Evolutionary conservation across 2,329 filamentous ascomycete genomes (phyloP).

Genomic region (Aureobasidium mangrovei): DNA sequence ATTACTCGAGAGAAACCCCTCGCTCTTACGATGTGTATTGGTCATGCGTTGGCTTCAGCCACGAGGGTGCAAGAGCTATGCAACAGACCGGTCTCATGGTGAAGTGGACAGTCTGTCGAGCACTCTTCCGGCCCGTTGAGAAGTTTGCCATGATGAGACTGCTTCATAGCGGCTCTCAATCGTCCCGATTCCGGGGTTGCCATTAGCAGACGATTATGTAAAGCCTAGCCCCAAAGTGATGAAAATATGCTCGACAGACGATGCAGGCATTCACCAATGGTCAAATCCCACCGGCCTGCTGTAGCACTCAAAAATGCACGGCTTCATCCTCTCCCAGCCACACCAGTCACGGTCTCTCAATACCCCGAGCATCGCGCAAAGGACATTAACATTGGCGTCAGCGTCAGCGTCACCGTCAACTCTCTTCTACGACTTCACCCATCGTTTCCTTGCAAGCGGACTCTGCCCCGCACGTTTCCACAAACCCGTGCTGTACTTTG

Average conservation of each 20-base stretch:
- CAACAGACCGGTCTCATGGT: not conserved
- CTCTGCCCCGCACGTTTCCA: conserved; percentile 8
- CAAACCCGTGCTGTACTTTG: not conserved
- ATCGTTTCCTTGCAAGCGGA: not conserved
- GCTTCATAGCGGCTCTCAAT: not conserved
- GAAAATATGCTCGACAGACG: conserved; percentile 12
- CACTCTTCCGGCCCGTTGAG: not conserved
- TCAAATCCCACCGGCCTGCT: not conserved
- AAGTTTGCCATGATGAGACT: not conserved
- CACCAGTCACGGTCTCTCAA: not conserved
- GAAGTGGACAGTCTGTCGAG: not conserved
- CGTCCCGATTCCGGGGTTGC: not conserved
- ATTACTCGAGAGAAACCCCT: conserved; percentile 8
- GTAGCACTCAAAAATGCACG: not conserved
- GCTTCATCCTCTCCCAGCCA: not conserved
- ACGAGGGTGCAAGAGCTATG: not conserved
- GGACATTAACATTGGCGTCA: not conserved
- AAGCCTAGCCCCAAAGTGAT: conserved; percentile 9
- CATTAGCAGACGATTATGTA: conserved; percentile 8
- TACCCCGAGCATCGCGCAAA: no score
- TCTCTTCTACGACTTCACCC: not conserved
- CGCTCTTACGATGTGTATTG: not conserved
- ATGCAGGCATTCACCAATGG: conserved; percentile 8
- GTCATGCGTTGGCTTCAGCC: not conserved
- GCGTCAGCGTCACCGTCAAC: no score